phyloP scores from a whole-genome alignment of 2,329 filamentous ascomycete species.

The Madurella fahalii region DNA sequence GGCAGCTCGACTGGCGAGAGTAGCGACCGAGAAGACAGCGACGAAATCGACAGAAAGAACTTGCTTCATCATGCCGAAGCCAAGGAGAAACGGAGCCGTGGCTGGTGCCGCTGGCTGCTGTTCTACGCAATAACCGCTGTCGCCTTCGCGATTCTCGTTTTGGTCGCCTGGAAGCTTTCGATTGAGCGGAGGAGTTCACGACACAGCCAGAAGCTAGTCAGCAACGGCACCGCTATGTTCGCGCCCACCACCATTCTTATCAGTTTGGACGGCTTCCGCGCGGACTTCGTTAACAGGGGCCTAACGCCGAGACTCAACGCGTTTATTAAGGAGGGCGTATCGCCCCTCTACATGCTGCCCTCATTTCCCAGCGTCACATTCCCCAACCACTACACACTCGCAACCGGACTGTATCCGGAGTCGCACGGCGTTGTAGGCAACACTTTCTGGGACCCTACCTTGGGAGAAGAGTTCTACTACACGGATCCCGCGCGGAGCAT shows the following conservation, averaged over 20 bases:
- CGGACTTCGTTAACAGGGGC: slow-evolving; percentile 81
- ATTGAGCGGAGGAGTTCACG: slow-evolving; percentile 34
- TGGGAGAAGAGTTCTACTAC: slow-evolving; percentile 81
- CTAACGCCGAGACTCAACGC: slow-evolving; percentile 78
- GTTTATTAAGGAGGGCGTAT: slow-evolving; percentile 78
- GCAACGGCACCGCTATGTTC: slow-evolving; percentile 86
- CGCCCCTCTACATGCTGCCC: slow-evolving; percentile 86
- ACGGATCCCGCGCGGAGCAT: slow-evolving; percentile 72
- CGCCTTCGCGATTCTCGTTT: slow-evolving; percentile 52
- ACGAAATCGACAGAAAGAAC: slow-evolving; percentile 52
- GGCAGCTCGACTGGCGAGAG: slow-evolving; percentile 61
- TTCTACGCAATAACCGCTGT: slow-evolving; percentile 49
- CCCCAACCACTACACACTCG: slow-evolving; percentile 91
- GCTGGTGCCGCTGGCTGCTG: slow-evolving; percentile 52
- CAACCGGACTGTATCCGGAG: slow-evolving; percentile 88
- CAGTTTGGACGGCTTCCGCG: slow-evolving; percentile 91
- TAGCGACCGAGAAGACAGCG: slow-evolving; percentile 58
- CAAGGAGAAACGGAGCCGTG: slow-evolving; percentile 47
- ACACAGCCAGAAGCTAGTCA: slow-evolving; percentile 37
- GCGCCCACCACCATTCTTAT: slow-evolving; percentile 89
- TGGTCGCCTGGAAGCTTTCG: slow-evolving; percentile 58
- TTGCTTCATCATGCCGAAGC: slow-evolving; percentile 46
- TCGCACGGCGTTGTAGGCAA: slow-evolving; percentile 92
- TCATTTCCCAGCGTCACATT: slow-evolving; percentile 97
- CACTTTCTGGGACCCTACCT: slow-evolving; percentile 81